Base-by-base conservation (phyloP, 495 filamentous ascomycete genomes). In the Darksidea phi region DNA sequence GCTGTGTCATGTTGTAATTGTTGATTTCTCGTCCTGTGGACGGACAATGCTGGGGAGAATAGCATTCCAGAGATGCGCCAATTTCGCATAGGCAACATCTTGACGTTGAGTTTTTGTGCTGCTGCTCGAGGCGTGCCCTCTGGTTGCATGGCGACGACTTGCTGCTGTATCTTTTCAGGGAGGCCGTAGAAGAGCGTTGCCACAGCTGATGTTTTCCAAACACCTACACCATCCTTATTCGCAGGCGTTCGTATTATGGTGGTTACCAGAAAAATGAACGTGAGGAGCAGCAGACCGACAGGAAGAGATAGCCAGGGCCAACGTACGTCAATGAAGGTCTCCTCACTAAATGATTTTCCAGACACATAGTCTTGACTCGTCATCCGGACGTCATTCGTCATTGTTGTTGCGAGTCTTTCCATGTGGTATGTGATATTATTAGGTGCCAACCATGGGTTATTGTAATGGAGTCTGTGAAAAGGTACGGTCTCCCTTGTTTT, bases 151-250 rank as follows among this genome's bases (percentile, higher is more conserved):
- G 34, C 17, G 5, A 36, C 54, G 18, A 68, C 60, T 48, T 68
- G 49, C 23, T 54, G 25, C 47, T 61, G 65, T 48, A 64, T 58
- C 4, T 68, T 32, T 17, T 60, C 61, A 0, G 49, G 54, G 6
- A 68, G 50, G n/a, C 65, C 65, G 28, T 68, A 54, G 10, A 64
- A n/a, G 1, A 68, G 61, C 8, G 56, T 57, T 11, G 65, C 65
- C 6, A 68, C 15, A 12, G 65, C 61, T 1, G 65, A 68, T 0
- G 60, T 68, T 50, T 68, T 68, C 56, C 60, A 61, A 8, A 68
- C 49, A 1, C 65, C 65, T 1, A 68, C 54, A 1, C 53, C 54
- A 18, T 54, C 52, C 28, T 47, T 26, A 15, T 64, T 61, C 11
- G 13, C 24, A 0, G 49, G 50, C 17, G 36, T 51, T 34, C 43